A percentile compares a stretch with the other conserved stretches of the same genome.
Conservation (phyloP, 495 filamentous ascomycete species). For the Paragyromitra xinjiangensis region DNA sequence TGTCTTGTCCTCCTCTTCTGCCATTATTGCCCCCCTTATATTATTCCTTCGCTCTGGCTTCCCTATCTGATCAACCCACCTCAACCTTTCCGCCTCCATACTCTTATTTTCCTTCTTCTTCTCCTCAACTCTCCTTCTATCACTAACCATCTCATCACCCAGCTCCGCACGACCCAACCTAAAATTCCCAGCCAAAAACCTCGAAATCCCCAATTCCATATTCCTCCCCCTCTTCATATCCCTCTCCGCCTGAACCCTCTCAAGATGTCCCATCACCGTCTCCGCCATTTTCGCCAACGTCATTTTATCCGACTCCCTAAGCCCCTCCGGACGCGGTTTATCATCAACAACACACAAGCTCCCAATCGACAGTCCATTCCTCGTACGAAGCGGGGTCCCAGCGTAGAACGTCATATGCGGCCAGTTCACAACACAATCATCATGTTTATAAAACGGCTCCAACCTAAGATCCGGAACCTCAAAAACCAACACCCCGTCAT, state of each 20-base stretch:
- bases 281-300: constrained; percentile 59
- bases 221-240: constrained; percentile 52
- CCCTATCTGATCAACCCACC: constrained; percentile 30
- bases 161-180: constrained; percentile 36
- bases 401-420: constrained; percentile 68
- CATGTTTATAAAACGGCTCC: constrained; percentile 63
- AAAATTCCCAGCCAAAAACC: constrained; percentile 54
- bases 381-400: constrained; percentile 72
- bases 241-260: constrained; percentile 45
- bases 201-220: constrained; percentile 55
- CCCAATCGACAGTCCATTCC: constrained; percentile 74
- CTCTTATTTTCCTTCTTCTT: constrained; percentile 9
- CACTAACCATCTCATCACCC: constrained; percentile 25
- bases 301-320: constrained; percentile 59
- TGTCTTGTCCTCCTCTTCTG: constrained; percentile 1
- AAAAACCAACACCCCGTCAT: constrained; percentile 59
- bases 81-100: constrained; percentile 31
- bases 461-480: constrained; percentile 64
- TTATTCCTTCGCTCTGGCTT: constrained; percentile 2
- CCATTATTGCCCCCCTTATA: background rate
- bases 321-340: constrained; percentile 61
- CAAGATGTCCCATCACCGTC: constrained; percentile 53
- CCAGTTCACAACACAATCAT: constrained; percentile 61
- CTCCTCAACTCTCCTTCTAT: constrained; percentile 14
- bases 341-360: constrained; percentile 74